Evolutionary conservation across 106 monocot species (phyloP), one percentile per base, ranked within the genome.

Genomic region (Triglochin maritima): DNA sequence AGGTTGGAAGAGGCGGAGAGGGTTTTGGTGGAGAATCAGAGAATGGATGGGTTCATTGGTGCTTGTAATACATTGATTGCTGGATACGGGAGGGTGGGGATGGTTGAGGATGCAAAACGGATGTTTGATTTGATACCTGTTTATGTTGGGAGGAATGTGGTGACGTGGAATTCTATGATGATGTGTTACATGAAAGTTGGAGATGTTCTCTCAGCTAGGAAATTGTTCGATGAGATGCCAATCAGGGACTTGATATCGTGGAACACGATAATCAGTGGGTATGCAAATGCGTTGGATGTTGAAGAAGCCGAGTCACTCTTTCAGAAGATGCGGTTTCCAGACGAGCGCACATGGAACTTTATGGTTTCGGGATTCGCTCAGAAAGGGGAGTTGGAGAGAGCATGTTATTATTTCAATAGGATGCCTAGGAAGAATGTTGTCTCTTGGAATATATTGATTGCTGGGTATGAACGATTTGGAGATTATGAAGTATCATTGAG

Each of bases 131-230:
- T 74, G 72, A 86, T 93, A 60, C 84, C 84, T 7, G 6, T 17
- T 4, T 5, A 49, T 4, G 45, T 10, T 16, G 15, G 64, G 69
- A 74, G 78, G 70, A 79, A 93, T 76, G 67, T 84, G 8, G 56
- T 93, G 2, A 79, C 84, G 12, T 93, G 89, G 89, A 93, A 93
- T 80, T 76, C 93, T n/a, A 93, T 93, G 88, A 86, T 86, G 69
- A 82, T 89, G 86, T 83, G 86, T 60, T 89, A 93, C 55, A 69
- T 86, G 16, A 89, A 84, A 67, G 75, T 76, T 10, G 78, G 86
- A 2, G 81, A 86, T 44, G 11, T 93, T 60, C 9, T 16, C 0
- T 72, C 78, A 0, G 89, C 89, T 3, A 81, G 80, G 66, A 49
- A 6, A n/a, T 68, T 89, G n/a, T 93, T 93, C 63, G 76, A 95